A percentile compares a stretch with the other conserved stretches of the same genome.
phyloP scores from a whole-genome alignment of 805 yeast genomes.

The Kodamaea lidongshanica region DNA sequence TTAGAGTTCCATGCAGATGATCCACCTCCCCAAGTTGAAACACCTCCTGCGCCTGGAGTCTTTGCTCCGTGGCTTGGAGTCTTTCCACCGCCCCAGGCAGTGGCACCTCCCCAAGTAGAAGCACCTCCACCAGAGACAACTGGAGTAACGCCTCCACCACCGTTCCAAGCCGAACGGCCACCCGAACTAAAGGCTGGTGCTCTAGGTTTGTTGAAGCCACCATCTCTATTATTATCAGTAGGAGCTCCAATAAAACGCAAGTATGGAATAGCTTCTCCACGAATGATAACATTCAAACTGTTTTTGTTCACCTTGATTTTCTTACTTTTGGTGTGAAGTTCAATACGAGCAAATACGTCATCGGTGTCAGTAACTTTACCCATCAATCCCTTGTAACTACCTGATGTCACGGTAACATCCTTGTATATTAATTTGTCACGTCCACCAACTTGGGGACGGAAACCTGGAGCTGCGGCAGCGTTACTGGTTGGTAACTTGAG shows the following conservation, averaged over 20 bases:
- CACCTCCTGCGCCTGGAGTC: constrained; percentile 21
- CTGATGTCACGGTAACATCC: constrained; percentile 77
- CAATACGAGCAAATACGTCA: constrained; percentile 86
- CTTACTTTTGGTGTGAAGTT: constrained; percentile 87
- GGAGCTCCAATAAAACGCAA: constrained; percentile 64
- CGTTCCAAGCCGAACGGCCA: constrained; percentile 53
- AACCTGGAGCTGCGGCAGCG: constrained; percentile 38
- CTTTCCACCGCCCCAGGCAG: constrained; percentile 19
- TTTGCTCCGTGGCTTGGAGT: constrained; percentile 18
- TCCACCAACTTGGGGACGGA: constrained; percentile 53
- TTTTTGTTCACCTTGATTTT: constrained; percentile 77
- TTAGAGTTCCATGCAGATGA: constrained; percentile 13
- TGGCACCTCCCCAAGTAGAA: constrained; percentile 46
- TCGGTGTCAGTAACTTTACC: constrained; percentile 93
- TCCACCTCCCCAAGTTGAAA: constrained; percentile 41
- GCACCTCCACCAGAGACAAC: constrained; percentile 27
- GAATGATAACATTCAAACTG: constrained; percentile 65
- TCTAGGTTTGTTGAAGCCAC: constrained; percentile 12
- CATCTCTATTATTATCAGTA: constrained; percentile 6
- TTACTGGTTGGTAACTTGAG: constrained; percentile 52
- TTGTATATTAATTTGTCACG: constrained; percentile 78
- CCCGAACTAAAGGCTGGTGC: constrained; percentile 35
- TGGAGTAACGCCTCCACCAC: constrained; percentile 30
- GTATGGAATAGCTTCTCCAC: constrained; percentile 69
- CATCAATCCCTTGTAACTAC: constrained; percentile 92